Evolutionary conservation across 2,329 filamentous ascomycete genomes (phyloP).

Genomic region (Chaetothyriales sp.): DNA sequence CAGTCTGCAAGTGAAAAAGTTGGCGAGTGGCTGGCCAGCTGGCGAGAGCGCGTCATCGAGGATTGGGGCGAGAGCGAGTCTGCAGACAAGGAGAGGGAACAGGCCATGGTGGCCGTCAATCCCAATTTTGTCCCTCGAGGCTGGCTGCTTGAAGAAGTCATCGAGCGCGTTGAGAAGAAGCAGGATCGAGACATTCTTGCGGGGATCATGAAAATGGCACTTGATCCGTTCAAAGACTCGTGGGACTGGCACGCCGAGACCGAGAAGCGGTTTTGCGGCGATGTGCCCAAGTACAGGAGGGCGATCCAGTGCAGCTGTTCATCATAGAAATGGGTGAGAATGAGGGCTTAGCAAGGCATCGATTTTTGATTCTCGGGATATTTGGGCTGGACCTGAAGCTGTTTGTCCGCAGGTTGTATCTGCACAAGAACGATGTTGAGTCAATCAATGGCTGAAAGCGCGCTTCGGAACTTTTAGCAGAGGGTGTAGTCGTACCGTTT

Average conservation of each 20-base stretch:
- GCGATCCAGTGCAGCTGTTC: conserved; percentile 93
- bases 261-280: conserved; percentile 68
- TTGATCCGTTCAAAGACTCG: conserved; percentile 69
- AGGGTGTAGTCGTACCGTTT: too few species aligned
- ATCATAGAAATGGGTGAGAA: conserved; percentile 37
- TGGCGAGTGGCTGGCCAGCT: conserved; percentile 65
- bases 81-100: conserved; percentile 47
- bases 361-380: too few species aligned
- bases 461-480: too few species aligned
- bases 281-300: conserved; percentile 62
- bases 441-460: too few species aligned
- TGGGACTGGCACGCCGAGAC: conserved; percentile 49
- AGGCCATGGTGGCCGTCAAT: conserved; percentile 71
- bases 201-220: conserved; percentile 64
- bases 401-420: too few species aligned
- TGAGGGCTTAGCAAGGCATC: too few species aligned
- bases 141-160: conserved; percentile 89
- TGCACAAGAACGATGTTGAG: too few species aligned
- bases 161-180: conserved; percentile 71
- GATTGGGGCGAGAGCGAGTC: conserved; percentile 52
- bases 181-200: conserved; percentile 65
- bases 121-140: conserved; percentile 82
- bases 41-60: conserved; percentile 54
- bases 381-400: too few species aligned
- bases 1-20: conserved; percentile 51